Conservation (phyloP, 257 asterid species). For the Penstemon newberryi region DNA sequence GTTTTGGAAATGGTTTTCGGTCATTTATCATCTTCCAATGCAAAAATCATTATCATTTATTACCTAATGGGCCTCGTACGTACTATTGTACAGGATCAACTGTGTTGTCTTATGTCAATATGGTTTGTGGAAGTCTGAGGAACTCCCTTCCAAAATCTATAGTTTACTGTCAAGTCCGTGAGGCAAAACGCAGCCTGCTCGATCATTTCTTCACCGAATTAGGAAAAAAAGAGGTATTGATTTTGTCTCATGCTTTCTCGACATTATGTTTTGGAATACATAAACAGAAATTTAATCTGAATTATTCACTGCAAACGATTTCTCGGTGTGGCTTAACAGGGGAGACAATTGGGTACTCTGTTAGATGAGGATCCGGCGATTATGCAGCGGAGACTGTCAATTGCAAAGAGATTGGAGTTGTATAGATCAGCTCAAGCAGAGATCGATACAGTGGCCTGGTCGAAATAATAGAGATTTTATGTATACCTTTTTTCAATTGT, state of each 20-base stretch:
- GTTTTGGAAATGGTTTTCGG: constrained; percentile 18
- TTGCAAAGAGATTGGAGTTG: constrained; percentile 89
- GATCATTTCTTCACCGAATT: constrained; percentile 89
- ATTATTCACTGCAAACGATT: background rate
- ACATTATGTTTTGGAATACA: background rate
- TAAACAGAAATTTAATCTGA: background rate
- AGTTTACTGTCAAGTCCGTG: constrained; percentile 96
- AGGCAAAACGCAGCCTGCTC: constrained; percentile 94
- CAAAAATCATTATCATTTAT: constrained; percentile 3
- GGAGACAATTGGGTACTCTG: constrained; percentile 69
- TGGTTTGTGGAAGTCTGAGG: constrained; percentile 91
- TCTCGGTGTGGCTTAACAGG: constrained; percentile 45
- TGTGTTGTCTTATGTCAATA: constrained; percentile 87
- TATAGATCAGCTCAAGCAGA: constrained; percentile 93
- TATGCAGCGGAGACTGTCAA: constrained; percentile 73
- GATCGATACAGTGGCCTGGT: constrained; percentile 95
- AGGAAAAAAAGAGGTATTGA: constrained; percentile 82
- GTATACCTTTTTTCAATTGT: constrained; percentile 1
- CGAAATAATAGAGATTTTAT: constrained; percentile 61
- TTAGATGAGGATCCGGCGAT: constrained; percentile 98
- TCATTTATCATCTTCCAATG: constrained; percentile 1
- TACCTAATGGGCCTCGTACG: background rate
- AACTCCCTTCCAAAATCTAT: constrained; percentile 96
- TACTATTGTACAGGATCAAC: constrained; percentile 62
- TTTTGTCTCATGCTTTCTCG: constrained; percentile 9